Conservation (phyloP, 805 yeast genomes). For the Myxozyma sirexii region DNA sequence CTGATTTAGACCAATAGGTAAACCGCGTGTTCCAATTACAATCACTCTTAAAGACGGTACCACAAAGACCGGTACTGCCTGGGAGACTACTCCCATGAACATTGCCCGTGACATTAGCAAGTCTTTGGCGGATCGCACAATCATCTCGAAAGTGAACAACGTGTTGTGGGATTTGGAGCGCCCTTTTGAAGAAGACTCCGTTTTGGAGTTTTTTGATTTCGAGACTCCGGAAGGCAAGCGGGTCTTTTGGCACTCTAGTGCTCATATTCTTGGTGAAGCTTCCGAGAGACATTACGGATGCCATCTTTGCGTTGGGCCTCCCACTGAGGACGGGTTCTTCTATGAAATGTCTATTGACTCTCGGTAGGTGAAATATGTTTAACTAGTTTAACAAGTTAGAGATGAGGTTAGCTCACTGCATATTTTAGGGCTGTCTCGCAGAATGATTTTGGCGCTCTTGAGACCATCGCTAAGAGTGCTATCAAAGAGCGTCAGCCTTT, state of each 20-base stretch:
- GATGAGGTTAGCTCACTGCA: not conserved
- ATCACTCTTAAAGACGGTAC: slow-evolving; percentile 88
- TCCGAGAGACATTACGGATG: slow-evolving; percentile 96
- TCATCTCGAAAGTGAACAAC: slow-evolving; percentile 89
- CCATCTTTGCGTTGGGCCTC: slow-evolving; percentile 92
- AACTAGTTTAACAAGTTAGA: not conserved
- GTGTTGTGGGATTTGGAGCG: slow-evolving; percentile 93
- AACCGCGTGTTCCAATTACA: slow-evolving; percentile 60
- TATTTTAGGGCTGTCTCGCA: slow-evolving; percentile 62
- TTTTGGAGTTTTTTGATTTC: slow-evolving; percentile 83
- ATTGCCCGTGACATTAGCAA: slow-evolving; percentile 84
- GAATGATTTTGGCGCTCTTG: slow-evolving; percentile 80
- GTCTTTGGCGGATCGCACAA: slow-evolving; percentile 84
- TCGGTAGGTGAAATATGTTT: slow-evolving; percentile 31
- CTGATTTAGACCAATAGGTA: slow-evolving; percentile 9
- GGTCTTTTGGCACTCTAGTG: slow-evolving; percentile 99
- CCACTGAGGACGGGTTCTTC: slow-evolving; percentile 96
- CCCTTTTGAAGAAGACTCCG: slow-evolving; percentile 75
- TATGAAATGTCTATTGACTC: slow-evolving; percentile 88
- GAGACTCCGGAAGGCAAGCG: slow-evolving; percentile 80
- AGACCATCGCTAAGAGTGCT: slow-evolving; percentile 82
- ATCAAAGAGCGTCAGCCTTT: slow-evolving; percentile 94
- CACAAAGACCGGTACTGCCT: slow-evolving; percentile 73
- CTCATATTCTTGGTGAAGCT: slow-evolving; percentile 97
- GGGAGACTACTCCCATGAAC: slow-evolving; percentile 87